These are phyloP conservation scores for Microdochium bolleyi DNA, from an alignment of 2,329 filamentous ascomycete species.

Conservation along the genomic window DNA sequence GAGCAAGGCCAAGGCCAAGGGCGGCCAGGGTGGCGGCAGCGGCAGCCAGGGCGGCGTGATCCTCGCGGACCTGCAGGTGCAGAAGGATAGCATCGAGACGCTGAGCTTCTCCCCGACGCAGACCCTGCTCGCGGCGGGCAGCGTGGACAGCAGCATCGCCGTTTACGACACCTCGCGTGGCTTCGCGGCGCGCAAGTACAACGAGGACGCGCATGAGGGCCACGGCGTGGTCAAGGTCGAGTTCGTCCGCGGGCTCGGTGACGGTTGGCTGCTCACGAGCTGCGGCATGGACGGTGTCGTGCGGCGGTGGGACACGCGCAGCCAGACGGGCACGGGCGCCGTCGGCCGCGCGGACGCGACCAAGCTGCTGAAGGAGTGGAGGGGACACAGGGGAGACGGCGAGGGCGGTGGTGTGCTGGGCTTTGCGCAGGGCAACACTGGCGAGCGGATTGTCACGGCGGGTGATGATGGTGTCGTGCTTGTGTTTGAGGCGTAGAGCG, in stretches of 20 bases:
- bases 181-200: slow-evolving; percentile 78
- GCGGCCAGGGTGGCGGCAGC: slow-evolving; percentile 27
- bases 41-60: slow-evolving; percentile 47
- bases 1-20: slow-evolving; percentile 27
- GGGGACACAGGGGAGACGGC: slow-evolving; percentile 75
- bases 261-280: slow-evolving; percentile 68
- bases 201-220: slow-evolving; percentile 78
- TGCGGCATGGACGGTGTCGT: slow-evolving; percentile 91
- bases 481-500: slow-evolving; percentile 51
- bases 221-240: slow-evolving; percentile 89
- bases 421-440: slow-evolving; percentile 76
- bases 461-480: slow-evolving; percentile 74
- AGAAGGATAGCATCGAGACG: slow-evolving; percentile 70
- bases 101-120: slow-evolving; percentile 48
- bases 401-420: slow-evolving; percentile 84
- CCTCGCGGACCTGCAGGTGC: slow-evolving; percentile 74
- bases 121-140: slow-evolving; percentile 54
- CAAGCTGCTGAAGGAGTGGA: slow-evolving; percentile 80
- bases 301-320: slow-evolving; percentile 74
- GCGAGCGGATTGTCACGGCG: slow-evolving; percentile 73
- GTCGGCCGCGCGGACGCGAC: slow-evolving; percentile 47
- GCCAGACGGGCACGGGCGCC: slow-evolving; percentile 21
- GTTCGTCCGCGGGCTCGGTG: slow-evolving; percentile 54
- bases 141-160: slow-evolving; percentile 70
- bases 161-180: slow-evolving; percentile 81